Conservation (phyloP, 129 eudicot genomes). For the Pulicaria dysenterica region DNA sequence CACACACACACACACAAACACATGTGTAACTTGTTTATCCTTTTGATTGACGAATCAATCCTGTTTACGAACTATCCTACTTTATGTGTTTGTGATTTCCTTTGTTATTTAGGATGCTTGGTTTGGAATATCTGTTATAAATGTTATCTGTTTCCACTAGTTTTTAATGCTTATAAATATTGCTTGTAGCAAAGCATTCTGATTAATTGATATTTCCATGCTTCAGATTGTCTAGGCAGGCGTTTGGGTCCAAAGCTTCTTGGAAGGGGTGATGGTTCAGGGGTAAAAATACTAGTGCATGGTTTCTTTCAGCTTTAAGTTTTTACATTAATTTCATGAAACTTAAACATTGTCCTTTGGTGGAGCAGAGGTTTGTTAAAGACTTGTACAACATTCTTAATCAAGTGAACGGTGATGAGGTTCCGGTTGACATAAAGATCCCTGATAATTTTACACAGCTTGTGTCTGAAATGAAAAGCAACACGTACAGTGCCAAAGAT, state of each 20-base stretch:
- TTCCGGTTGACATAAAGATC: constrained; percentile 64
- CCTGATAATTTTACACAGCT: constrained; percentile 88
- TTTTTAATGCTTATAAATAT: constrained; percentile 24
- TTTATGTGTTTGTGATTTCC: constrained; percentile 13
- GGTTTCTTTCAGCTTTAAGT: not conserved
- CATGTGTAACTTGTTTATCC: constrained; percentile 1
- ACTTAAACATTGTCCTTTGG: constrained; percentile 27
- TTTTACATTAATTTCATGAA: constrained; percentile 20
- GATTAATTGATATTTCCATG: constrained; percentile 20
- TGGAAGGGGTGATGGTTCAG: constrained; percentile 88
- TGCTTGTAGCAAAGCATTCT: constrained; percentile 18
- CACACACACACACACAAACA: too few species aligned
- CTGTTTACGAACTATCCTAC: not conserved
- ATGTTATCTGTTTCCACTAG: not conserved
- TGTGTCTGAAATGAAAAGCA: constrained; percentile 82
- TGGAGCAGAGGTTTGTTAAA: constrained; percentile 80
- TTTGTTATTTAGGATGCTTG: not conserved
- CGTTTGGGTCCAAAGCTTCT: constrained; percentile 98
- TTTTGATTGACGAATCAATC: constrained; percentile 8
- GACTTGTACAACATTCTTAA: constrained; percentile 79
- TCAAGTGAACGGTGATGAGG: constrained; percentile 84
- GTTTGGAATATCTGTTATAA: not conserved
- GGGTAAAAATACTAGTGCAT: constrained; percentile 50
- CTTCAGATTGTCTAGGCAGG: constrained; percentile 94
- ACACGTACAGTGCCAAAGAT: constrained; percentile 73